phyloP scores from a whole-genome alignment of 1,284 basidiomycete species.

The Tilletia walkeri region DNA sequence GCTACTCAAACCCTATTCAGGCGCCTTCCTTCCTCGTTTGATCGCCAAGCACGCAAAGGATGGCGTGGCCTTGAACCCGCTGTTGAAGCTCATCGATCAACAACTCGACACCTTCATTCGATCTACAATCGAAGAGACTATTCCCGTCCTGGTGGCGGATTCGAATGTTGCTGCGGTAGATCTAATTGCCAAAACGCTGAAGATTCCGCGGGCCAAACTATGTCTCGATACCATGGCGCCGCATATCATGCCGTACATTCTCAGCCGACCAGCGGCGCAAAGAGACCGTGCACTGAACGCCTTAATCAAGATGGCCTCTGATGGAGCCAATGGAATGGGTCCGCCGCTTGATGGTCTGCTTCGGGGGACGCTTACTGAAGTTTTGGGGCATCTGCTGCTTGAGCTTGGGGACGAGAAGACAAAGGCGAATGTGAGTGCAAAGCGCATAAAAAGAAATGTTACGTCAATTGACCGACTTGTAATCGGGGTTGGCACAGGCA shows the following conservation, averaged over 20 bases:
- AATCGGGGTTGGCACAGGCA: conserved; percentile 24
- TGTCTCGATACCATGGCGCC: conserved; percentile 46
- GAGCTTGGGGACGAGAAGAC: conserved; percentile 40
- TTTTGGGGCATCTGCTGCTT: conserved; percentile 50
- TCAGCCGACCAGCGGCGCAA: conserved; percentile 38
- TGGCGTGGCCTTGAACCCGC: conserved; percentile 20
- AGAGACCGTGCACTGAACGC: conserved; percentile 4
- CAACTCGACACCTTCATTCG: conserved; percentile 47
- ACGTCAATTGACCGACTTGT: conserved; percentile 35
- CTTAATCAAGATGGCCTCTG: conserved; percentile 18
- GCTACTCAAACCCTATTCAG: conserved; percentile 45
- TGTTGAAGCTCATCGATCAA: conserved; percentile 46
- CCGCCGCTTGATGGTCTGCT: conserved; percentile 17
- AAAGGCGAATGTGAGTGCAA: conserved; percentile 19
- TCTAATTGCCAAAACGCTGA: conserved; percentile 41
- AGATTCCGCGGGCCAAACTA: conserved; percentile 36
- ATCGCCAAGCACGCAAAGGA: conserved; percentile 23
- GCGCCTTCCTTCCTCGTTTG: conserved; percentile 36
- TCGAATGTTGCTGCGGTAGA: conserved; percentile 34
- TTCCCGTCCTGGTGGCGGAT: conserved; percentile 40
- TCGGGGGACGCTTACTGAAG: conserved; percentile 28
- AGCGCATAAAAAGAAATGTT: conserved; percentile 41
- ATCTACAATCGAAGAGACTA: conserved; percentile 43
- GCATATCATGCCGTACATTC: conserved; percentile 43
- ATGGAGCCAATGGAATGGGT: conserved; percentile 5